Conservation (phyloP, 2,329 filamentous ascomycete genomes). For the Colletotrichum musae region DNA sequence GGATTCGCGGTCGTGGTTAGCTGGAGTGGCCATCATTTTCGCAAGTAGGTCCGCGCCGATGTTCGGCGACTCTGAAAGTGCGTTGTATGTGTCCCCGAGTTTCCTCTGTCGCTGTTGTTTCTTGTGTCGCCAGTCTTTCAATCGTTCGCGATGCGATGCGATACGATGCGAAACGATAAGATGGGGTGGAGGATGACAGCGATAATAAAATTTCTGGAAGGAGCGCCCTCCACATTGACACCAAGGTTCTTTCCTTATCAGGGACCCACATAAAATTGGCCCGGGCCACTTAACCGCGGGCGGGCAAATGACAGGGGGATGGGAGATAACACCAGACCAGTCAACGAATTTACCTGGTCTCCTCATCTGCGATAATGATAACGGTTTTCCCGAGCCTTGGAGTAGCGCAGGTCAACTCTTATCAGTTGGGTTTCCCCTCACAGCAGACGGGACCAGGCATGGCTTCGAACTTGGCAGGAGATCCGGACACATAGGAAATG, state of each 20-base stretch:
- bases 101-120: not conserved
- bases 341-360: not conserved
- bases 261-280: not conserved
- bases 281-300: not conserved
- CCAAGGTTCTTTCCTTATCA: not conserved
- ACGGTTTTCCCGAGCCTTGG: not conserved
- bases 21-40: constrained; percentile 67
- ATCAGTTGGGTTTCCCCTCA: constrained; percentile 1
- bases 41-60: constrained; percentile 6
- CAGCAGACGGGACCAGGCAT: not conserved
- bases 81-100: not conserved
- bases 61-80: not conserved
- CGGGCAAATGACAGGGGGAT: not conserved
- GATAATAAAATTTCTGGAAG: not conserved
- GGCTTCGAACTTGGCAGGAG: not conserved
- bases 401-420: not conserved
- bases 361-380: not conserved
- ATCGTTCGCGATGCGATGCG: not conserved
- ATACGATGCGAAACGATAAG: not conserved
- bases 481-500: not conserved
- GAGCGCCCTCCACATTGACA: not conserved
- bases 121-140: not conserved
- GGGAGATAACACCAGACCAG: not conserved
- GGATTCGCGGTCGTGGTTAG: constrained; percentile 70
- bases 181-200: not conserved